Evolutionary conservation across 2,329 filamentous ascomycete genomes (phyloP), one percentile per base, ranked within the genome.

Genomic region (Colletotrichum lindemuthianum): DNA sequence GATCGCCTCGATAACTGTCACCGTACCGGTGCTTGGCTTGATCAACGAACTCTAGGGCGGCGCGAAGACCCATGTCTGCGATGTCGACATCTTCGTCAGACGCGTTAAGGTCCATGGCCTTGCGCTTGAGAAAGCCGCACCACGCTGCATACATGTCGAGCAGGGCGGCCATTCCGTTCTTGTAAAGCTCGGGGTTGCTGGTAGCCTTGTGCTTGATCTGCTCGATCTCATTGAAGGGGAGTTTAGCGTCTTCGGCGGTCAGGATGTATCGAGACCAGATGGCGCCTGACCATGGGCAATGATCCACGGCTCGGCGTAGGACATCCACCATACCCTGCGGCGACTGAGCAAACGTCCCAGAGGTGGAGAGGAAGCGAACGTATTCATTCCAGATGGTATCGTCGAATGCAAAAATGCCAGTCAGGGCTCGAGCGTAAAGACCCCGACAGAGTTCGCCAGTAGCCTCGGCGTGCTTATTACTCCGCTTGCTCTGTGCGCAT

Each of bases 181-280:
- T 89, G 74, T 97, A 93, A 6, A 98, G 83, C 45, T 96, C 84
- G 8, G 93, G 90, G 32, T 92, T 93, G 72, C 90, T 92, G 0
- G 94, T 98, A 7, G 96, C 96, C 47, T 90, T 89, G 76, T 97
- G 93, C 77, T 99, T 99, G 75, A 97, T 93, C 44, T 89, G 85
- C 71, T 96, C 92, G 56, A 98, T 92, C 53, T 92, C 90, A 32
- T 90, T 83, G 71, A 97, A 97, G 0, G 90, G 84, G 67, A 90
- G 86, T 39, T 87, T 86, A 65, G 92, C 90, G 49, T 92, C 87
- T 77, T 98, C 96, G 4, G 93, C 92, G 16, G 89, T 90, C 56
- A 97, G 79, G 33, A 99, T 90, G 69, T 94, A 94, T 69, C 95
- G 89, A 7, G 92, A 92, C 96, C 96, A 99, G 7, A 99, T 84